Evolutionary conservation across 2,329 filamentous ascomycete species (phyloP).

Genomic region (Trichoderma polysporum): DNA sequence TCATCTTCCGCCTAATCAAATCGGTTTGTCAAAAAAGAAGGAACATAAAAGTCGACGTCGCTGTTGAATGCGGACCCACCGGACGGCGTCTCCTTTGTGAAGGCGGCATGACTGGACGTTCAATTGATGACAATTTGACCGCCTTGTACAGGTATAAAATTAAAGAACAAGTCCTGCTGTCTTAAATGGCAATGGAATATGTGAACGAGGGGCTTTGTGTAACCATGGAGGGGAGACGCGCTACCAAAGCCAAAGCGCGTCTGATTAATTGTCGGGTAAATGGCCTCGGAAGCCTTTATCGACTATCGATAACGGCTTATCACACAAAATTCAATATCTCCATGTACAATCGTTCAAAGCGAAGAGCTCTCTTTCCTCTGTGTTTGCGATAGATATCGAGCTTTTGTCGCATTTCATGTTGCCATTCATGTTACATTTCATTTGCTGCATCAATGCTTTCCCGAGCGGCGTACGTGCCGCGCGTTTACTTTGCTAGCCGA

Average conservation of each 20-base stretch:
- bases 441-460: conserved; percentile 36
- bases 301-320: conserved; percentile 26
- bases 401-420: not conserved
- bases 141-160: too few relatives aligned
- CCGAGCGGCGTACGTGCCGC: conserved; percentile 34
- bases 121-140: not conserved
- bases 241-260: not conserved
- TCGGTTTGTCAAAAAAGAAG: not conserved
- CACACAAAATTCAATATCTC: conserved; percentile 3
- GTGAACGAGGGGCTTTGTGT: not conserved
- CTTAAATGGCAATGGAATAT: not conserved
- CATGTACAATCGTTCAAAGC: not conserved
- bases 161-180: not conserved
- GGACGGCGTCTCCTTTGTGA: conserved; percentile 34
- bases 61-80: conserved; percentile 26
- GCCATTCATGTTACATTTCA: conserved; percentile 12
- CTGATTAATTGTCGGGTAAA: not conserved
- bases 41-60: not conserved
- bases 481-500: conserved; percentile 34
- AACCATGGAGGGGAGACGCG: not conserved
- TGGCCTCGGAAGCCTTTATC: conserved; percentile 24
- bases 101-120: conserved; percentile 33
- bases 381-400: not conserved
- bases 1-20: conserved; percentile 28
- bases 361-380: not conserved